Evolutionary conservation across 2,329 filamentous ascomycete species (phyloP), one percentile per base, ranked within the genome.

Genomic region (Paracoccidioides brasiliensis): DNA sequence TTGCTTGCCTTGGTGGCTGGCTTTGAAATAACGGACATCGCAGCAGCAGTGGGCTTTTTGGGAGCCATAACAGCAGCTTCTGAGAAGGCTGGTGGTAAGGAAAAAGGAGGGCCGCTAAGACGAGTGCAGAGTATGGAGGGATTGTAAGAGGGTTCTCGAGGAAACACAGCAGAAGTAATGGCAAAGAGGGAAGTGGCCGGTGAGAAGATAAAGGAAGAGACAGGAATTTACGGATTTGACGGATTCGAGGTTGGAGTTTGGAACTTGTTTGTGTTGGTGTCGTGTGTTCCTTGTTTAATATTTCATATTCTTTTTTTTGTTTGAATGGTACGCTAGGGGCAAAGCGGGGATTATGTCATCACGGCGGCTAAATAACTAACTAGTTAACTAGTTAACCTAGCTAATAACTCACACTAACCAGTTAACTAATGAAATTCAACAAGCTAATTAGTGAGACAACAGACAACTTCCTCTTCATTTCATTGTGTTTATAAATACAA

Each of bases 21-120:
- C 42, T 58, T 61, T 42, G 55, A 52, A 22, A 61, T 63, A 49
- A 53, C 53, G 42, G 57, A 45, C 41, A 60, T 60, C 37, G 63
- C 51, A 56, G 67, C 68, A 33, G 63, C 30, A 15, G 67, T 63
- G 58, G 67, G 63, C 61, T 64, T 70, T 57, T 65, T 65, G 14
- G 58, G 45, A 53, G 54, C 43, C 44, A 55, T 57, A 10, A 37
- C 55, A 37, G 10, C 22, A 22, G 22, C 22, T 22, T 22, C 22
- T 22, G 22, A 22, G 22, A 45, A 59, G 46, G 52, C 52, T 53
- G 42, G 52, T 50, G 28, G 38, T 45, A 37, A 54, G 43, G 54
- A 42, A 45, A 45, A 52, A 35, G 53, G 7, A 32, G 4, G 22
- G 35, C 35, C 1, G 32, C 43, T 37, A 15, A 55, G 28, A 45